phyloP scores from a whole-genome alignment of 805 yeast species.

The Candida nemodendra region DNA sequence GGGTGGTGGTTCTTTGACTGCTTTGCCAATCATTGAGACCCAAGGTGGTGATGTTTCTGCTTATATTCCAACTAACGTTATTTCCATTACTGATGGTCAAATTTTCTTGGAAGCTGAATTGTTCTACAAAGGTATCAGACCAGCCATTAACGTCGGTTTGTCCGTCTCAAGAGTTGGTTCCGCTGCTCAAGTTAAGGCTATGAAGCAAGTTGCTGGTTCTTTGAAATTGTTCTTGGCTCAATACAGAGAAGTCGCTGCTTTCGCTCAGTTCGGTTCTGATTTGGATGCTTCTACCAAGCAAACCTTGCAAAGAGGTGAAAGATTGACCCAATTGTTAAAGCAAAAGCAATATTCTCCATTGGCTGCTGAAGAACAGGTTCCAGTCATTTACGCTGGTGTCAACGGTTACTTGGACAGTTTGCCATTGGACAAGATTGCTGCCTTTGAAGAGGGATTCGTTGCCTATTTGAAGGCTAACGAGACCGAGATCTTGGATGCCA shows the following conservation, averaged over 20 bases:
- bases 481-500: constrained; percentile 76
- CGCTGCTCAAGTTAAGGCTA: constrained; percentile 99
- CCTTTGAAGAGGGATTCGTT: constrained; percentile 90
- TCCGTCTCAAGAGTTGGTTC: constrained; percentile 99
- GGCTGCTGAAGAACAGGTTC: constrained; percentile 99
- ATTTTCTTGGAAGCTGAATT: constrained; percentile 99
- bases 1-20: constrained; percentile 95
- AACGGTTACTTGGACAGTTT: constrained; percentile 95
- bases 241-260: constrained; percentile 99
- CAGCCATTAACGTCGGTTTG: constrained; percentile 99
- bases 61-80: constrained; percentile 96
- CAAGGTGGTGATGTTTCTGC: constrained; percentile 99
- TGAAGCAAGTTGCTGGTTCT: constrained; percentile 99
- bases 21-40: constrained; percentile 95
- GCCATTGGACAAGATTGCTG: constrained; percentile 81
- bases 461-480: constrained; percentile 91
- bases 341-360: constrained; percentile 97
- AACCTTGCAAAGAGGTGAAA: constrained; percentile 99
- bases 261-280: constrained; percentile 99
- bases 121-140: constrained; percentile 99
- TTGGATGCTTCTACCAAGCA: constrained; percentile 99
- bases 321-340: constrained; percentile 97
- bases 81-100: constrained; percentile 97
- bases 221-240: constrained; percentile 99
- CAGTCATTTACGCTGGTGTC: constrained; percentile 98